A percentile compares a stretch with the other conserved stretches of the same genome.
phyloP scores from a whole-genome alignment of 805 yeast genomes.

The Schizosaccharomyces osmophilus region DNA sequence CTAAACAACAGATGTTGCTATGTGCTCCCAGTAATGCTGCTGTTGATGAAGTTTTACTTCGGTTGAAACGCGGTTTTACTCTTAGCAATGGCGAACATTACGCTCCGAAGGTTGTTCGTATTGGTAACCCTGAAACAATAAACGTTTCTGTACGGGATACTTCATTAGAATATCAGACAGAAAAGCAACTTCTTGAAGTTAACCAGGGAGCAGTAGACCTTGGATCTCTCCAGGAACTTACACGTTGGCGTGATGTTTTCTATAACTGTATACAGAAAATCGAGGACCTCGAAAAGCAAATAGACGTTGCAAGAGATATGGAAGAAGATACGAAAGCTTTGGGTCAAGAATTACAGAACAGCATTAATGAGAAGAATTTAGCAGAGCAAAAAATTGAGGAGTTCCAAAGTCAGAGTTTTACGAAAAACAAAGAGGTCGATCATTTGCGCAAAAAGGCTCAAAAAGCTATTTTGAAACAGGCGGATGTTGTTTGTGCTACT shows the following conservation, averaged over 20 bases:
- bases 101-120: slow-evolving; percentile 53
- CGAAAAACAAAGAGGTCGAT: slow-evolving; percentile 51
- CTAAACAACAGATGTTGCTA: slow-evolving; percentile 39
- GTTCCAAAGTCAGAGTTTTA: slow-evolving; percentile 47
- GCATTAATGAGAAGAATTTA: slow-evolving; percentile 38
- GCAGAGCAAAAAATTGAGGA: slow-evolving; percentile 54
- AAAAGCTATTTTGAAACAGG: slow-evolving; percentile 39
- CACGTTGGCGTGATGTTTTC: slow-evolving; percentile 25
- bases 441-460: slow-evolving; percentile 54
- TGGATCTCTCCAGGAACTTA: slow-evolving; percentile 12
- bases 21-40: slow-evolving; percentile 99
- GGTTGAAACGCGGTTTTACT: slow-evolving; percentile 50
- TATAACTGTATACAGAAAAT: slow-evolving; percentile 32
- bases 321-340: slow-evolving; percentile 9
- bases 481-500: slow-evolving; percentile 77
- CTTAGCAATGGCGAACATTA: slow-evolving; percentile 18
- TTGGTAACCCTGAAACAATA: slow-evolving; percentile 76
- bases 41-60: slow-evolving; percentile 74
- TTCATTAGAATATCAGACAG: slow-evolving; percentile 70
- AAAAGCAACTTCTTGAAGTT: slow-evolving; percentile 22
- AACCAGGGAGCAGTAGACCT: not conserved
- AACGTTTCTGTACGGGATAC: slow-evolving; percentile 59
- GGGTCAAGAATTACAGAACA: slow-evolving; percentile 25
- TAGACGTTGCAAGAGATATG: slow-evolving; percentile 13
- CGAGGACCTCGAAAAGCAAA: slow-evolving; percentile 21